These are phyloP conservation scores for Umbilicus rupestris DNA, from an alignment of 164 flowering plant species.

Conservation along the genomic window DNA sequence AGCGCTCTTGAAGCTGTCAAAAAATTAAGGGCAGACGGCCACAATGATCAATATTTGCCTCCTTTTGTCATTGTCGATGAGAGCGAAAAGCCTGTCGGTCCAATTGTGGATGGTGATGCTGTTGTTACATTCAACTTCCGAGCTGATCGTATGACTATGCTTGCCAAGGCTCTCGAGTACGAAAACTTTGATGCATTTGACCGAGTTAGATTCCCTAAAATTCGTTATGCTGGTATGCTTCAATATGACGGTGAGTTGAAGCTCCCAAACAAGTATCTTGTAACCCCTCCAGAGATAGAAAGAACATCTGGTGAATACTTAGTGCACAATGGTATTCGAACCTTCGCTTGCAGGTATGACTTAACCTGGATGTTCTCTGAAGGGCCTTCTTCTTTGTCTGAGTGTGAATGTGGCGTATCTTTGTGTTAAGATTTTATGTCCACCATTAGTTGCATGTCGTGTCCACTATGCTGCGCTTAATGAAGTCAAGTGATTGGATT, in stretches of 20 bases:
- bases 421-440: no score
- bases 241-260: conserved; percentile 95
- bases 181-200: conserved; percentile 84
- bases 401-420: no score
- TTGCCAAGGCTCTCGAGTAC: conserved; percentile 88
- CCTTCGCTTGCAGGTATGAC: conserved; percentile 91
- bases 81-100: conserved; percentile 74
- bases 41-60: conserved; percentile 77
- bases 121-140: conserved; percentile 91
- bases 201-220: conserved; percentile 82
- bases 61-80: conserved; percentile 95
- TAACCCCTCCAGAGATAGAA: conserved; percentile 90
- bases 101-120: conserved; percentile 92
- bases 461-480: no score
- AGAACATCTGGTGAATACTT: conserved; percentile 98
- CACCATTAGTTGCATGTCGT: no score
- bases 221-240: conserved; percentile 95
- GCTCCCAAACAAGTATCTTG: conserved; percentile 80
- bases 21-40: conserved; percentile 48
- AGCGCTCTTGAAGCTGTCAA: conserved; percentile 81
- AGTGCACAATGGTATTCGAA: conserved; percentile 72
- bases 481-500: no score
- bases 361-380: not conserved
- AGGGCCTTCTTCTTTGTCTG: no score
- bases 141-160: conserved; percentile 96